Evolutionary conservation across 2,329 filamentous ascomycete genomes (phyloP).

Genomic region (Trichophyton simii): DNA sequence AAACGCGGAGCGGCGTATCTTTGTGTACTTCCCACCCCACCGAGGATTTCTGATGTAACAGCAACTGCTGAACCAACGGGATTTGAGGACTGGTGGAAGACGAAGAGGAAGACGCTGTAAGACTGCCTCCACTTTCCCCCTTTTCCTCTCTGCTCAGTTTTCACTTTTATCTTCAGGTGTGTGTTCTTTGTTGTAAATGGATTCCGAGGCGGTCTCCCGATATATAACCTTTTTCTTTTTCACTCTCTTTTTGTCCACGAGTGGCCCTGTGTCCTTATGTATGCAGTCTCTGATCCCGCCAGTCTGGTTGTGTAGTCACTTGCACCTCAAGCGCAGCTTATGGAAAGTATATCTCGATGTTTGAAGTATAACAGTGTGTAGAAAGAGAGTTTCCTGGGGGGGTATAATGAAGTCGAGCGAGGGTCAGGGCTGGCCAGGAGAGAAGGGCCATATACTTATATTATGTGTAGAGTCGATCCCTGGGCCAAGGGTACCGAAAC

Average conservation of each 20-base stretch:
- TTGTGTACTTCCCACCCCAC: not conserved
- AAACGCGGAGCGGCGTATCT: not conserved
- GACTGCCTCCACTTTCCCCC: not conserved
- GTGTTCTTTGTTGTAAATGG: not conserved
- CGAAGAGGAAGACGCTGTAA: not conserved
- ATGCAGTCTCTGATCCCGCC: not conserved
- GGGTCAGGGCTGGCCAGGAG: not conserved
- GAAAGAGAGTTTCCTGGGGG: not conserved
- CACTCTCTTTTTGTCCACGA: not conserved
- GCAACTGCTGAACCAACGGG: not conserved
- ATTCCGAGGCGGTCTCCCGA: not conserved
- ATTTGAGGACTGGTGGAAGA: not conserved
- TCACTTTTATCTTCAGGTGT: not conserved
- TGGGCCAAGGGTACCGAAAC: not conserved
- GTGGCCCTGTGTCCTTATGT: not conserved
- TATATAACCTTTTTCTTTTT: not conserved
- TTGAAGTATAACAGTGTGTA: not conserved
- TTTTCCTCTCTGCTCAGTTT: not conserved
- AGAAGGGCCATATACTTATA: not conserved
- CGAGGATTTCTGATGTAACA: not conserved
- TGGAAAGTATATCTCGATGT: conserved; percentile 1
- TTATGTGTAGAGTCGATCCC: not conserved
- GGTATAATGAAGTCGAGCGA: not conserved
- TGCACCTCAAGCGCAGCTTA: not conserved
- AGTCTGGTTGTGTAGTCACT: not conserved